Evolutionary conservation across 768 basidiomycete genomes (phyloP).

Genomic region (Tulasnella sp.): DNA sequence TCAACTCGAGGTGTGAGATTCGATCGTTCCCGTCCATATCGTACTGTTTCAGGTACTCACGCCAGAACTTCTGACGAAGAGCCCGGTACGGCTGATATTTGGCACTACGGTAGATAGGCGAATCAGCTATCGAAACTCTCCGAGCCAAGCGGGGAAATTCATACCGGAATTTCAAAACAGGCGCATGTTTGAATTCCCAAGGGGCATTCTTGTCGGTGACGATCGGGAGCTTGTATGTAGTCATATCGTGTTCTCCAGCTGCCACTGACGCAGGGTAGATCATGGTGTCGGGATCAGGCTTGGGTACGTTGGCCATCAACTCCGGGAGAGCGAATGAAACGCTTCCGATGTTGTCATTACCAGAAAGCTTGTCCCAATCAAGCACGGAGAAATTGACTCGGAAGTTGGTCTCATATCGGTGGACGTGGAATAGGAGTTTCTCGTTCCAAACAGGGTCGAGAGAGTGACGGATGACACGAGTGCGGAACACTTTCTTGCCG

Average conservation of each 20-base stretch:
- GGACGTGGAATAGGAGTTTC: constrained; percentile 90
- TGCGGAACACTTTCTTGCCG: constrained; percentile 94
- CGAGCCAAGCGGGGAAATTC: constrained; percentile 16
- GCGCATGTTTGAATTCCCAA: constrained; percentile 68
- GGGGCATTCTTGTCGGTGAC: constrained; percentile 50
- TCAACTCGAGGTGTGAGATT: constrained; percentile 77
- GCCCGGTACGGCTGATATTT: constrained; percentile 94
- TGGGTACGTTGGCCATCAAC: constrained; percentile 58
- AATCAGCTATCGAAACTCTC: not conserved
- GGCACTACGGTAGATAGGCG: constrained; percentile 44
- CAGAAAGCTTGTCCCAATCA: constrained; percentile 92
- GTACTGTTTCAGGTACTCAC: constrained; percentile 80
- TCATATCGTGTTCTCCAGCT: constrained; percentile 48
- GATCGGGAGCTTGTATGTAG: constrained; percentile 61
- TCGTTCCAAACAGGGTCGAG: constrained; percentile 90
- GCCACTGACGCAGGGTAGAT: constrained; percentile 51
- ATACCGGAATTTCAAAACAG: constrained; percentile 59
- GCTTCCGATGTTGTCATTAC: constrained; percentile 86
- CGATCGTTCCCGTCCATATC: constrained; percentile 73
- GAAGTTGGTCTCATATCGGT: constrained; percentile 73
- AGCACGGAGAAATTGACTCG: constrained; percentile 74
- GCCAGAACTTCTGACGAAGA: constrained; percentile 85
- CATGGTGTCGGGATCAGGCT: constrained; percentile 49
- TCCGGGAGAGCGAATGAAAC: constrained; percentile 61
- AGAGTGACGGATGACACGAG: constrained; percentile 76